Base-by-base conservation (phyloP, 495 filamentous ascomycete genomes). In the Hypoxylon fragiforme region DNA sequence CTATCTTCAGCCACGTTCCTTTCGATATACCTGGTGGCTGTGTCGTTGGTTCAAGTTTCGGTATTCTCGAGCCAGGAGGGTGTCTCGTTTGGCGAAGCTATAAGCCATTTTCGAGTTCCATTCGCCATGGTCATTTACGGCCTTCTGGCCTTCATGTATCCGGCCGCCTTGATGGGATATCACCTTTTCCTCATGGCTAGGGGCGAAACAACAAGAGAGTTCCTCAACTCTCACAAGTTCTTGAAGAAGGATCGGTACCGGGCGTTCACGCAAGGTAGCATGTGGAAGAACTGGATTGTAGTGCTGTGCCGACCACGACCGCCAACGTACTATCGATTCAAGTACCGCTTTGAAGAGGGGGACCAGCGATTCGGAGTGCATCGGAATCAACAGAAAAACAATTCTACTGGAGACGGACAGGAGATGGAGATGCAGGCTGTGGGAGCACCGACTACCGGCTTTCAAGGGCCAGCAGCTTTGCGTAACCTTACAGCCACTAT, bases 151-250 rank as follows among this genome's bases (percentile, higher is more conserved):
- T 79, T 83, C 6, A 81, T 88, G 6, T 98, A 97, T 68, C 92
- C 92, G 1, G 81, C 85, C 11, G 90, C 91, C 22, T 72, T 98
- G 13, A 86, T 81, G 77, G 82, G 78, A 11, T 98, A 98, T 63
- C 94, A 98, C 72, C 57, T 96, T 9, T 97, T 92, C 72, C 76
- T 98, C 30, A 88, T 91, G 70, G 88, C 82, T 24, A 81, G 91
- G 31, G 94, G 92, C 13, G 92, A 97, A 73, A 97, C 95, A 6
- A 98, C 94, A 1, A 80, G 95, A 54, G 94, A 98, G 70, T 97
- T 95, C 66, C 82, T 98, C 38, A 95, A 94, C 70, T 91, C 88
- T 8, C 90, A 95, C 67, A 97, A 97, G 65, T 96, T 97, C 70
- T 71, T 85, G 44, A 92, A 91, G 73, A 83, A 87, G 57, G 94